phyloP scores from a whole-genome alignment of 257 asterid genomes.

The Henckelia pumila region DNA sequence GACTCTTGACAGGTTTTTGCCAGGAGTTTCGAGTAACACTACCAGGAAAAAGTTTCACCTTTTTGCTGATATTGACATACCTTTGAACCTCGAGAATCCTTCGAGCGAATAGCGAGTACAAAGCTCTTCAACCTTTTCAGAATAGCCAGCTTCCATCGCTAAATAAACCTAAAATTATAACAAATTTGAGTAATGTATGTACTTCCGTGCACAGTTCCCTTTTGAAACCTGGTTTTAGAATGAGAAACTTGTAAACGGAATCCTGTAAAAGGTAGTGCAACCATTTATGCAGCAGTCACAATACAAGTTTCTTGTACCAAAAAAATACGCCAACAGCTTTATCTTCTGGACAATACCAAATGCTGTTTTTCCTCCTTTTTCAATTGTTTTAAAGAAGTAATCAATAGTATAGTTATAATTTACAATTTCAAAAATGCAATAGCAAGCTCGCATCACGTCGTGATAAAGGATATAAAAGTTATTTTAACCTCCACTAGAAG shows the following conservation, averaged over 20 bases:
- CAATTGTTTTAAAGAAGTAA: background rate
- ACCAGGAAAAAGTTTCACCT: conserved; percentile 2
- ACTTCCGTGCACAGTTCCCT: conserved; percentile 8
- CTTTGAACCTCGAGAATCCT: conserved; percentile 64
- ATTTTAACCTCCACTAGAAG: conserved; percentile 7
- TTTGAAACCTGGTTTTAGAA: background rate
- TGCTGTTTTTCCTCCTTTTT: background rate
- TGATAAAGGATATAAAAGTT: conserved; percentile 3
- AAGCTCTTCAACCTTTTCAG: conserved; percentile 91
- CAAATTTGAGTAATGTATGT: conserved; percentile 5
- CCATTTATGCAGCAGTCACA: conserved; percentile 4
- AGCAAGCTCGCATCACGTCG: conserved; percentile 6
- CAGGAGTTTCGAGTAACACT: conserved; percentile 16
- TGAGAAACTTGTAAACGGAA: conserved; percentile 15
- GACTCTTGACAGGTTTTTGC: background rate
- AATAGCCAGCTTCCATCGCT: conserved; percentile 97
- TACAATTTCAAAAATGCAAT: conserved; percentile 13
- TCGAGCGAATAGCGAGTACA: conserved; percentile 70
- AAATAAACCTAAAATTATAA: conserved; percentile 65
- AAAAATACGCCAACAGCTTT: background rate
- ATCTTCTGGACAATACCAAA: conserved; percentile 1
- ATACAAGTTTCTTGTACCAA: background rate
- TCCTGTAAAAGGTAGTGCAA: conserved; percentile 16
- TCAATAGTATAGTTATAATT: conserved; percentile 1
- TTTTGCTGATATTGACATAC: conserved; percentile 38